These are phyloP conservation scores for Pseudogymnoascus verrucosus DNA, from an alignment of 2,329 filamentous ascomycete genomes.

Conservation along the genomic window DNA sequence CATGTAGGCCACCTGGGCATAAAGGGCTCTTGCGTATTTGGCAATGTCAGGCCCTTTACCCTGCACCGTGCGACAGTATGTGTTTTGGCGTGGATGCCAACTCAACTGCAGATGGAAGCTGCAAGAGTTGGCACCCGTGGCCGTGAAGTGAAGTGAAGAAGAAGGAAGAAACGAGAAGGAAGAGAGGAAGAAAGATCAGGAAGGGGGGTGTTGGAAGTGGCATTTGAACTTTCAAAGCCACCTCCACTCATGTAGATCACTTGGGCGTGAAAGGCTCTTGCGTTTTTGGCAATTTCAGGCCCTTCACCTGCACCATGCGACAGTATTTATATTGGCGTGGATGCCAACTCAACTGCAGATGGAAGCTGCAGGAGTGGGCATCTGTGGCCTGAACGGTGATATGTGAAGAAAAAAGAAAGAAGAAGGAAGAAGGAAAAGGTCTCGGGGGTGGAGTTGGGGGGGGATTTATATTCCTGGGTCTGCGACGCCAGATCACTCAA, in stretches of 20 bases:
- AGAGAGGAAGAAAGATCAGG: background rate
- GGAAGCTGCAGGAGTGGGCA: background rate
- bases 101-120: background rate
- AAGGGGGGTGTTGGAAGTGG: background rate
- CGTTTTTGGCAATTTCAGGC: constrained; percentile 1
- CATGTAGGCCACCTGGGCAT: background rate
- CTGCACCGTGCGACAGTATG: background rate
- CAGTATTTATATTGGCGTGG: background rate
- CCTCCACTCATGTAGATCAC: background rate
- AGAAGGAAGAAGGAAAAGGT: background rate
- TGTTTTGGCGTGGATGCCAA: background rate
- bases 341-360: background rate
- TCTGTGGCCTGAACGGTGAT: background rate
- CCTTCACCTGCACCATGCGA: background rate
- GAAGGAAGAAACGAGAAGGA: background rate
- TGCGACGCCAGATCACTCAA: background rate
- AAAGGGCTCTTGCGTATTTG: background rate
- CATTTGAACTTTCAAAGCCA: background rate
- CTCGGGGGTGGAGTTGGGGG: background rate
- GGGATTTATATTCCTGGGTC: background rate
- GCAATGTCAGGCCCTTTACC: background rate
- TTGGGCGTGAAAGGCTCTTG: constrained; percentile 2
- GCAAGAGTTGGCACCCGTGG: background rate
- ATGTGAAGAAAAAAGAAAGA: background rate
- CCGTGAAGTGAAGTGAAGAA: background rate